These are phyloP conservation scores for Neurospora sp. DNA, from an alignment of 495 filamentous ascomycete genomes.

Conservation along the genomic window DNA sequence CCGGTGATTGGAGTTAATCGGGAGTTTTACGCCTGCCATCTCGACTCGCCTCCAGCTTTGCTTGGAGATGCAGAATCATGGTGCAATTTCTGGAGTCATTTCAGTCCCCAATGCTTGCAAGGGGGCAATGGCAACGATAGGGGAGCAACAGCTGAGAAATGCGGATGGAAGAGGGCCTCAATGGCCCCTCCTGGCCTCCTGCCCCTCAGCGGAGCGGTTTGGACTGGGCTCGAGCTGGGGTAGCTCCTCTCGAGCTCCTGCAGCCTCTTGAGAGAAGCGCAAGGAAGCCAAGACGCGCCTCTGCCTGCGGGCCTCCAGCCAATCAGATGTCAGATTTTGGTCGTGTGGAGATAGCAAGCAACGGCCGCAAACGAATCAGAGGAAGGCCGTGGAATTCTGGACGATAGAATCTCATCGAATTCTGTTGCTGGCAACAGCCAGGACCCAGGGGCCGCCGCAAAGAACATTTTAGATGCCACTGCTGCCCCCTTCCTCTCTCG, in stretches of 20 bases:
- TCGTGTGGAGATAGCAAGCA: slow-evolving; percentile 19
- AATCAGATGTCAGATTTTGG: slow-evolving; percentile 11
- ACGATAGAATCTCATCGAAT: slow-evolving; percentile 32
- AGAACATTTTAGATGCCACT: slow-evolving; percentile 27
- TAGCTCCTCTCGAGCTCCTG: neutral
- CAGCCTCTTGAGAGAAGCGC: slow-evolving; percentile 11
- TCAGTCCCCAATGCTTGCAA: neutral
- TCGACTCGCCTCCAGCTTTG: neutral
- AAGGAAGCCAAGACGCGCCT: slow-evolving; percentile 7
- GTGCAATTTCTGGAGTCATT: neutral
- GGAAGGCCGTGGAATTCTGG: slow-evolving; percentile 22
- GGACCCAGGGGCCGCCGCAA: slow-evolving; percentile 12
- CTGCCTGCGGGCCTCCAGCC: slow-evolving; percentile 14
- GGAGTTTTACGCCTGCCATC: neutral
- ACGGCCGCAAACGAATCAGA: slow-evolving; percentile 20
- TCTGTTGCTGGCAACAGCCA: slow-evolving; percentile 15
- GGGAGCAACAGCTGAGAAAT: neutral
- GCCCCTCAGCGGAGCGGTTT: neutral
- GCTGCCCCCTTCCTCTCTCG: slow-evolving; percentile 10
- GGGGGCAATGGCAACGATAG: neutral
- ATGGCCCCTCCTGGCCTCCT: neutral
- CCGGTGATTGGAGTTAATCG: neutral
- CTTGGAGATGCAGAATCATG: neutral
- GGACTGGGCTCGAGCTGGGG: neutral
- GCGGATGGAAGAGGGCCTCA: neutral